Conservation (phyloP, 129 eudicot genomes). For the Ambrosia artemisiifolia region DNA sequence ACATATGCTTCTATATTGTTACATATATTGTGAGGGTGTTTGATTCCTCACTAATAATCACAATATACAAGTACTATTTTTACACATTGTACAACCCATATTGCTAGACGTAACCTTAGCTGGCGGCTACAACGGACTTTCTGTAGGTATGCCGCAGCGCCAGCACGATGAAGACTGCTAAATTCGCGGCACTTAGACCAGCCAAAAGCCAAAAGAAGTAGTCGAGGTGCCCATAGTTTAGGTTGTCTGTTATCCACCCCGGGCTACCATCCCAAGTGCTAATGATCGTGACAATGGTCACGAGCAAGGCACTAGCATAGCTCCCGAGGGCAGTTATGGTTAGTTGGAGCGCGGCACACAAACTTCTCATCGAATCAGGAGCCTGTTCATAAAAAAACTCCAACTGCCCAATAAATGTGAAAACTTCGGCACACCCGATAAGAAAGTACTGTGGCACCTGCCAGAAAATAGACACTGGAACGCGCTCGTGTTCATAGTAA, state of each 20-base stretch:
- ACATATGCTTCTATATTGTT: neutral
- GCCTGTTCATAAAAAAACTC: constrained; percentile 77
- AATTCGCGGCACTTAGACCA: constrained; percentile 44
- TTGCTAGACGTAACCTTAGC: neutral
- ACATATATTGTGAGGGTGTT: neutral
- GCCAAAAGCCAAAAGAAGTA: constrained; percentile 73
- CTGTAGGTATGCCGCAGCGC: constrained; percentile 47
- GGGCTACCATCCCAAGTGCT: constrained; percentile 40
- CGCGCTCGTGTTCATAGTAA: constrained; percentile 34
- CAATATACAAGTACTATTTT: neutral
- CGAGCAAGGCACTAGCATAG: constrained; percentile 58
- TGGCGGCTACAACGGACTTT: constrained; percentile 23
- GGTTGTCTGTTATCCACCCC: constrained; percentile 76
- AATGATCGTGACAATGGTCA: constrained; percentile 50
- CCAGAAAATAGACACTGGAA: constrained; percentile 69
- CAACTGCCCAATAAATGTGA: constrained; percentile 59
- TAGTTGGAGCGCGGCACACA: constrained; percentile 59
- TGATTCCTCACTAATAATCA: neutral
- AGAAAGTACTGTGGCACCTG: constrained; percentile 70
- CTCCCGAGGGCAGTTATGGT: constrained; percentile 58
- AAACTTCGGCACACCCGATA: constrained; percentile 71
- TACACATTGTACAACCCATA: neutral
- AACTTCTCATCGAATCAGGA: constrained; percentile 72
- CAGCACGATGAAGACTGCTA: constrained; percentile 37
- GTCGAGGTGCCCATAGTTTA: constrained; percentile 59